Evolutionary conservation across 495 filamentous ascomycete genomes (phyloP).

Genomic region (Cetradonia linearis): DNA sequence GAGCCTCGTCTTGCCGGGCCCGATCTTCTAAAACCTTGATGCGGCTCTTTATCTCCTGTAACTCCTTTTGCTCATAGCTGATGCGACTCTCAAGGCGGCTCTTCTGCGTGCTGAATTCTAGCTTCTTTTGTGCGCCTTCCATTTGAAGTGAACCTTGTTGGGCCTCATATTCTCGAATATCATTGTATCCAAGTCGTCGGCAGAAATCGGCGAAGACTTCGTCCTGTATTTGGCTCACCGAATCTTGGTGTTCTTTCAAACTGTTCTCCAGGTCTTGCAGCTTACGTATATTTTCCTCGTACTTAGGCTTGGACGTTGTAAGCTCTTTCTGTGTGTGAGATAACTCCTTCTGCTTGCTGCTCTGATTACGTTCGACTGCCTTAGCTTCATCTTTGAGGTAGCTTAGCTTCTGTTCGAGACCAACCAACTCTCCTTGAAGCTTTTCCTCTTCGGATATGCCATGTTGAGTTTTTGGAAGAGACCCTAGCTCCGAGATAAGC

Average conservation of each 20-base stretch:
- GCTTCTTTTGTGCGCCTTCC: slow-evolving; percentile 74
- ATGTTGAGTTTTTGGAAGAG: slow-evolving; percentile 64
- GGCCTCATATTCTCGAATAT: slow-evolving; percentile 85
- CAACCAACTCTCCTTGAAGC: slow-evolving; percentile 67
- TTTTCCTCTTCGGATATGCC: slow-evolving; percentile 66
- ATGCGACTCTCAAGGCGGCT: slow-evolving; percentile 68
- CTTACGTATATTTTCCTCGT: slow-evolving; percentile 55
- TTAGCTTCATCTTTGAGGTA: slow-evolving; percentile 66
- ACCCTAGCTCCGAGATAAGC: slow-evolving; percentile 57
- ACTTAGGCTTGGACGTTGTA: slow-evolving; percentile 65
- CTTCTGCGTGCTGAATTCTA: slow-evolving; percentile 77
- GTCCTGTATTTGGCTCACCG: slow-evolving; percentile 79
- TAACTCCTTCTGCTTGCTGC: slow-evolving; percentile 76
- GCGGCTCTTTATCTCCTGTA: slow-evolving; percentile 57
- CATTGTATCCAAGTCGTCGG: slow-evolving; percentile 70
- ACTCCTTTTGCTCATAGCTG: slow-evolving; percentile 62
- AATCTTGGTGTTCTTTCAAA: slow-evolving; percentile 58
- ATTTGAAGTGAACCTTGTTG: slow-evolving; percentile 87
- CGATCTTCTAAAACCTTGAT: slow-evolving; percentile 56
- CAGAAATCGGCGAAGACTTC: slow-evolving; percentile 83
- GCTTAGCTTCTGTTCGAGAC: slow-evolving; percentile 66
- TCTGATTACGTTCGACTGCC: slow-evolving; percentile 73
- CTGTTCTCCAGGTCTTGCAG: slow-evolving; percentile 55
- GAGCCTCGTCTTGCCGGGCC: slow-evolving; percentile 50
- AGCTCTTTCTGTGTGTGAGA: slow-evolving; percentile 60